Conservation (phyloP, 192 early-diverging fungal species). For the Podila clonocystis region DNA sequence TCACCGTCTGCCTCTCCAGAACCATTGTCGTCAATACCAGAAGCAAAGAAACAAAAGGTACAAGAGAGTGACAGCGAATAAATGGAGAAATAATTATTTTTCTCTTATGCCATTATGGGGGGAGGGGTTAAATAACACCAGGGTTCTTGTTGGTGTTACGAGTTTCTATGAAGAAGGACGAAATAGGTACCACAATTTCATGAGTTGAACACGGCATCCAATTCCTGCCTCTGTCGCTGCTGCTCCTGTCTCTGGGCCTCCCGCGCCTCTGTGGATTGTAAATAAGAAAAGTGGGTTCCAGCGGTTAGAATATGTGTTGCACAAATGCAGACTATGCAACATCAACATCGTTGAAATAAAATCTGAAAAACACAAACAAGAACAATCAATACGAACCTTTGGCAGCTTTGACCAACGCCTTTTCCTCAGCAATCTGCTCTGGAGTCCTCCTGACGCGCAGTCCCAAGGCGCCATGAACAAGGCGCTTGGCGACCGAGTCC, state of each 20-base stretch:
- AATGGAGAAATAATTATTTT: not conserved
- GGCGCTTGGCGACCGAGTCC: constrained; percentile 78
- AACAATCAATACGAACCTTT: constrained; percentile 44
- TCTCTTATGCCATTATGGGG: not conserved
- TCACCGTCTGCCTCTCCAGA: not conserved
- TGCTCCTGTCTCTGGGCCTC: constrained; percentile 41
- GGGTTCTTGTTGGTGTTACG: not conserved
- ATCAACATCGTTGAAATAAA: no score
- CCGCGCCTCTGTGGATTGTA: constrained; percentile 20
- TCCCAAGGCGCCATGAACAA: constrained; percentile 81
- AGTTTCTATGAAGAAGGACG: not conserved
- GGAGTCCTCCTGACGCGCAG: constrained; percentile 58
- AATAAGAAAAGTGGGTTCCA: not conserved
- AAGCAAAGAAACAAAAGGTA: not conserved
- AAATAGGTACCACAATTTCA: not conserved
- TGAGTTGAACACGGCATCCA: constrained; percentile 40
- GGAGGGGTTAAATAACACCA: not conserved
- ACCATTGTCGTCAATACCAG: not conserved
- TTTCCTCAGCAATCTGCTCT: constrained; percentile 60
- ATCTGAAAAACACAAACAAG: not conserved
- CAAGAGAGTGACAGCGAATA: not conserved
- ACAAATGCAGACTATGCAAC: not conserved
- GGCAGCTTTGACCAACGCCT: constrained; percentile 52
- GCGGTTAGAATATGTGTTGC: not conserved
- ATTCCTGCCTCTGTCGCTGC: constrained; percentile 8